Evolutionary conservation across 305 asterid species (phyloP), one percentile per base, ranked within the genome.

Genomic region (Fraxinus nigra): DNA sequence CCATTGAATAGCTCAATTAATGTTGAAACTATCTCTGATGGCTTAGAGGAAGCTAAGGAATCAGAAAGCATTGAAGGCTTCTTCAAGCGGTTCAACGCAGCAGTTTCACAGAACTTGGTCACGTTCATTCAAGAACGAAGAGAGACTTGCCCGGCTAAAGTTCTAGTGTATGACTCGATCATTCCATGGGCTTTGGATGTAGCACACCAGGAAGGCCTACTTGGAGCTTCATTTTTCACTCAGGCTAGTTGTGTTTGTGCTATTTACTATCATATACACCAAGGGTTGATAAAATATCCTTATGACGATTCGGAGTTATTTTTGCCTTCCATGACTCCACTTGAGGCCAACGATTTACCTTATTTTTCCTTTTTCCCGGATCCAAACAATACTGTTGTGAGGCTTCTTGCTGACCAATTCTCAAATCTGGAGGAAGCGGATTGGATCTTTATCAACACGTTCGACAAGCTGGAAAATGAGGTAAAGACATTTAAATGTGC

Each of bases 381-480:
- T 72, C 63, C 88, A 22, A 83, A 85, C 63, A 83, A 86, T 1
- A 20, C 78, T 18, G 26, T 77, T 7, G 8, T 82, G 33, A 77
- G 76, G 70, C 20, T 83, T 48, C 81, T 80, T 0, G 80, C 76
- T 3, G 82, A 78, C 7, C 85, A 85, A 75, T 84, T 86, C 38
- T 67, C 74, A 11, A 86, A 85, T 80, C 85, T 88, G 9, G 83
- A 80, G 18, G 70, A 77, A 56, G 91, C 90, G 4, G 88, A 88
- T 78, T 88, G 89, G 84, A 70, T 83, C 38, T 86, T 89, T 26
- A 86, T 88, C 84, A 88, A 89, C 83, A 72, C 81, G 14, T 88
- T 89, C 26, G 87, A 89, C 76, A 75, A 10, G 59, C 77, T 89
- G 13, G 92, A 89, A 73, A 73, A 43, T 48, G 89, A 87, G 92